These are phyloP conservation scores for Phaeomoniella chlamydospora DNA, from an alignment of 2,329 filamentous ascomycete genomes.

Conservation along the genomic window DNA sequence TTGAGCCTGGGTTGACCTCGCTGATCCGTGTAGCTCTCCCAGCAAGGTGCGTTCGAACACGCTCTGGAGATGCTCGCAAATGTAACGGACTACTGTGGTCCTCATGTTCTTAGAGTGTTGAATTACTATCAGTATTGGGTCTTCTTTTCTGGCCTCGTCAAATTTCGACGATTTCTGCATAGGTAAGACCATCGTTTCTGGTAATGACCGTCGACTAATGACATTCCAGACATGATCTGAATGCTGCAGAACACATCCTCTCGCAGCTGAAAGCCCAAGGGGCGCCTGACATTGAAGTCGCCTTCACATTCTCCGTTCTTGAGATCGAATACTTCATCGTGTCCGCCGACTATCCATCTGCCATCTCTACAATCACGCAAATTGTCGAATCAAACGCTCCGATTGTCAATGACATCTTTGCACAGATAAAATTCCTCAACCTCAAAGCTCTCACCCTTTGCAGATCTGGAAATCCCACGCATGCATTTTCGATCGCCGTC, in stretches of 20 bases:
- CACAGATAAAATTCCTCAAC: conserved; percentile 57
- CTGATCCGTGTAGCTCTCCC: conserved; percentile 30
- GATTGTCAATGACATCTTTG: conserved; percentile 46
- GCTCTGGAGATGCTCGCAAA: conserved; percentile 47
- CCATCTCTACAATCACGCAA: conserved; percentile 39
- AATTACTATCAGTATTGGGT: conserved; percentile 53
- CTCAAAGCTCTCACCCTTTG: conserved; percentile 59
- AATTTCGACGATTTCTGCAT: conserved; percentile 25
- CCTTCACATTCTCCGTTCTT: conserved; percentile 42
- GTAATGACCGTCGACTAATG: conserved; percentile 1
- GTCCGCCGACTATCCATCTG: conserved; percentile 34
- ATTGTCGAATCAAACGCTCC: conserved; percentile 36
- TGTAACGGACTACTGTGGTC: conserved; percentile 30
- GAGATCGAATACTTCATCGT: conserved; percentile 46
- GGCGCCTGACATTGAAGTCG: conserved; percentile 43
- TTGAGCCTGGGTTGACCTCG: not conserved
- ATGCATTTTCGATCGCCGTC: conserved; percentile 63
- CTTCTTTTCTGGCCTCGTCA: conserved; percentile 26
- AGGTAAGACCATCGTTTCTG: conserved; percentile 15
- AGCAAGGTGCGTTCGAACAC: conserved; percentile 56
- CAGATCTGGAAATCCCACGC: conserved; percentile 52
- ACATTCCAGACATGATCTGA: conserved; percentile 35
- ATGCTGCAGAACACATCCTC: conserved; percentile 42
- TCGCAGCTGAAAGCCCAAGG: conserved; percentile 38
- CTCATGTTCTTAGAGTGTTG: conserved; percentile 52